Evolutionary conservation across 169 alveolate genomes (phyloP), one percentile per base, ranked within the genome.

Genomic region (Amoebophrya sp.): DNA sequence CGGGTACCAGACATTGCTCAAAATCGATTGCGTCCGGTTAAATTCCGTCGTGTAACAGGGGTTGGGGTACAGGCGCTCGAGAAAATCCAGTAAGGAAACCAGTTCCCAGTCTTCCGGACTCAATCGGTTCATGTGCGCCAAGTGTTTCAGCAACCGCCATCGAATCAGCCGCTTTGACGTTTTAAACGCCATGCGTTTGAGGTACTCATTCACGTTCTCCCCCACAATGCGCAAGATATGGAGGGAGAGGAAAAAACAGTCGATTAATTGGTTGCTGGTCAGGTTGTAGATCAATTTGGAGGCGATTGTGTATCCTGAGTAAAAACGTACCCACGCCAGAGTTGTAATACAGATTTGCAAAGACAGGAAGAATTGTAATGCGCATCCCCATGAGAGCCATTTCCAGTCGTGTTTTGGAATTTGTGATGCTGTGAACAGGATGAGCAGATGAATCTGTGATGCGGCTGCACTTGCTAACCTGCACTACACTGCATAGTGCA

Each of bases 141-240:
- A 25, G 35, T 66, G 83, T n/a, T 66, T 66, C 83, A 66, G 35
- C 83, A 66, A n/a, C 83, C 83, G 83, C 83, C 83, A 66, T 25
- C 83, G 29, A 2, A 66, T 25, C 35, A 66, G 35, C 35, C 83
- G 83, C 83, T 66, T 7, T 1, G 38, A 25, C 35, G 83, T 66
- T 0, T 2, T 3, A 7, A 25, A 12, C 35, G 83, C 83, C 10
- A 66, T 18, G 32, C 18, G 12, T 25, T 66, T 66, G 7, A 66
- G 35, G 35, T 66, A n/a, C 35, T 7, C 83, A 25, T 66, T 66
- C 83, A 66, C 83, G 83, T 66, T 66, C 35, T 66, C 83, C 32
- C 83, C 83, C 35, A 66, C 32, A 3, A 25, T 66, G 83, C 83
- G 83, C 83, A 66, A 25, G 35, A 66, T 25, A 25, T 66, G 83